phyloP scores from a whole-genome alignment of 805 yeast genomes.

The Candida nitratophila region DNA sequence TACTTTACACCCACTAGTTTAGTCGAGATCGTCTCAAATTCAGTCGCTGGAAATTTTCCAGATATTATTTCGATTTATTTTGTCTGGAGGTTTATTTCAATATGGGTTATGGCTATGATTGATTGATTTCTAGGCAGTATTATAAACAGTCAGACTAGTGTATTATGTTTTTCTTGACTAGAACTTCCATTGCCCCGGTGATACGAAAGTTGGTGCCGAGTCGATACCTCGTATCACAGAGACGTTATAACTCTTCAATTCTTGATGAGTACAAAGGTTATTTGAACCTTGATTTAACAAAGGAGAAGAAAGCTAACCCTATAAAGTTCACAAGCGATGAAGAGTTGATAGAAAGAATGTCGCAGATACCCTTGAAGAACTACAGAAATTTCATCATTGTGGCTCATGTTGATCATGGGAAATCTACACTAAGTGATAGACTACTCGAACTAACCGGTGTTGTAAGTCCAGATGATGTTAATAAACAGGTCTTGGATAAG shows the following conservation, averaged over 20 bases:
- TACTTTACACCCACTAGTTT: too few species aligned
- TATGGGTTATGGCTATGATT: too few species aligned
- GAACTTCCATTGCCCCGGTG: too few species aligned
- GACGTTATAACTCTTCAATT: neutral
- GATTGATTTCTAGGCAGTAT: too few species aligned
- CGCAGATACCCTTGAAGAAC: conserved; percentile 73
- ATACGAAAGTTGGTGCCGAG: neutral
- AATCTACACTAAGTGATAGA: conserved; percentile 85
- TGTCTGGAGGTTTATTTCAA: too few species aligned
- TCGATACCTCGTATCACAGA: neutral
- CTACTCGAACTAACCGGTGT: conserved; percentile 85
- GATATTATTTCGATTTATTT: too few species aligned
- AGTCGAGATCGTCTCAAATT: too few species aligned
- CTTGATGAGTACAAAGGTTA: conserved; percentile 17
- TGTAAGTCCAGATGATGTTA: conserved; percentile 58
- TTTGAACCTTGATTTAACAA: conserved; percentile 13
- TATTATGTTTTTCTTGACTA: too few species aligned
- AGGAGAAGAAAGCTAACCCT: conserved; percentile 22
- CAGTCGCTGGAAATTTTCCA: too few species aligned
- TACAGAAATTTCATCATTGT: conserved; percentile 90
- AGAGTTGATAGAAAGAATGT: conserved; percentile 40
- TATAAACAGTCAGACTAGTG: too few species aligned
- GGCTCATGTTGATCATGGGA: conserved; percentile 87
- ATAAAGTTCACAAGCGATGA: conserved; percentile 10
- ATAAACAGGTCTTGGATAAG: conserved; percentile 82